Evolutionary conservation across 169 alveolate genomes (phyloP).

Genomic region (Cryptosporidium felis): DNA sequence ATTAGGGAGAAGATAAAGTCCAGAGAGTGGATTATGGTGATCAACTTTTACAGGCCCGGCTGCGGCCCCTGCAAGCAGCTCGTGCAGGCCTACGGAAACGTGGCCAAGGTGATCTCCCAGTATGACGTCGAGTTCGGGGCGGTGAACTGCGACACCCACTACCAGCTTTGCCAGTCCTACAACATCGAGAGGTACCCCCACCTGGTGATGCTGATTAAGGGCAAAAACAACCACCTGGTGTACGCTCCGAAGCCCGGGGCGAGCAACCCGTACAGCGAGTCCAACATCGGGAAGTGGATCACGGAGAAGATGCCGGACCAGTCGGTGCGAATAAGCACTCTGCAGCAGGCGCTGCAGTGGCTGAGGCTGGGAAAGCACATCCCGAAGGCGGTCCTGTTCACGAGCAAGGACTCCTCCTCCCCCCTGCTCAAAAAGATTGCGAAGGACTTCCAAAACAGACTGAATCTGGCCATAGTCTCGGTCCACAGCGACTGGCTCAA

Average conservation of each 20-base stretch:
- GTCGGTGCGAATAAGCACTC: conserved; percentile 22
- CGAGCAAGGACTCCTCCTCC: conserved; percentile 48
- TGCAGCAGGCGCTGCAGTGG: conserved; percentile 37
- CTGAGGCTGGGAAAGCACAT: conserved; percentile 25
- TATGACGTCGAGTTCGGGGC: conserved; percentile 81
- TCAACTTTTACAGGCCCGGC: conserved; percentile 79
- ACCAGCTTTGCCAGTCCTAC: conserved; percentile 85
- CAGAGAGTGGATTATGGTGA: conserved; percentile 72
- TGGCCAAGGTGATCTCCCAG: conserved; percentile 83
- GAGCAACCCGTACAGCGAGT: conserved; percentile 26
- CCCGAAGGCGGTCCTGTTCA: conserved; percentile 66
- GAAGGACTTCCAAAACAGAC: conserved; percentile 46
- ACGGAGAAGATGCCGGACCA: conserved; percentile 66
- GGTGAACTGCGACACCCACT: conserved; percentile 82
- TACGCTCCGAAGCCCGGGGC: conserved; percentile 22
- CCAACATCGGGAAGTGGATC: conserved; percentile 63
- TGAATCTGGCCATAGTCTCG: conserved; percentile 46
- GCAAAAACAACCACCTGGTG: conserved; percentile 21
- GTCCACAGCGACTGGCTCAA: conserved; percentile 12
- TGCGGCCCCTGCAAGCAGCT: conserved; percentile 80
- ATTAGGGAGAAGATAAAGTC: conserved; percentile 48
- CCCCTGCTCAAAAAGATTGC: conserved; percentile 61
- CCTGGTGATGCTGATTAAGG: conserved; percentile 53
- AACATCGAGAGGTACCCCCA: conserved; percentile 77
- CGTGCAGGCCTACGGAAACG: conserved; percentile 75